These are phyloP conservation scores for Coemansia reversa DNA, from an alignment of 192 early-diverging fungal genomes.

Conservation along the genomic window DNA sequence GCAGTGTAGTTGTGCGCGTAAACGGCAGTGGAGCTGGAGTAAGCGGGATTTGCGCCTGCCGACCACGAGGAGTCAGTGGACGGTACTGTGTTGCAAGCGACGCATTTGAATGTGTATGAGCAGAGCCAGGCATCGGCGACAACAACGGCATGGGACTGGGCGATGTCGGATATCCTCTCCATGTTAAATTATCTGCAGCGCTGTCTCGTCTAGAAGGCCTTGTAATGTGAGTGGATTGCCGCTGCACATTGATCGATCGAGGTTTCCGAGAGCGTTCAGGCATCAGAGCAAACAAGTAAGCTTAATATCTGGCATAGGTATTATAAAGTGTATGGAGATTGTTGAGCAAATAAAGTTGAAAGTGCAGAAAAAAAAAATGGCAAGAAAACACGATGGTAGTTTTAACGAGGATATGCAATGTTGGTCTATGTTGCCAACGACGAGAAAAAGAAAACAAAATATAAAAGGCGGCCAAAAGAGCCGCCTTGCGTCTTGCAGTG, in stretches of 20 bases:
- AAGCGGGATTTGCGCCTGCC: not conserved
- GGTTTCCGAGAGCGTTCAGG: not conserved
- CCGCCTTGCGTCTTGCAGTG: slow-evolving; percentile 2
- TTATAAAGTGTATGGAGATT: not conserved
- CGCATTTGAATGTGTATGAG: not conserved
- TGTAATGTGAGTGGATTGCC: not conserved
- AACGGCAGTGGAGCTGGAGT: slow-evolving; percentile 3
- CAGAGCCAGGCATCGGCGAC: slow-evolving; percentile 26
- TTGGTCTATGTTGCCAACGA: not conserved
- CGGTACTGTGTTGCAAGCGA: not conserved
- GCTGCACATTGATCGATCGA: not conserved
- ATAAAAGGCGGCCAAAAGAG: slow-evolving; percentile 4
- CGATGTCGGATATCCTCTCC: slow-evolving; percentile 1
- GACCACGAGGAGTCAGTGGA: not conserved
- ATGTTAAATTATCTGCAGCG: not conserved
- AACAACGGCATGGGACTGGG: slow-evolving; percentile 9
- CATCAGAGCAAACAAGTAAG: not conserved
- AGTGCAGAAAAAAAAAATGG: not conserved
- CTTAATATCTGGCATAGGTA: not conserved
- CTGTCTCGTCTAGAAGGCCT: not conserved
- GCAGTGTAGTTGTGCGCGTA: not conserved
- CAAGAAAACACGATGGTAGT: not conserved
- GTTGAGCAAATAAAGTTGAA: not conserved
- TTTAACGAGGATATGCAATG: not conserved
- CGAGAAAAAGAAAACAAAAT: not conserved